Evolutionary conservation across 1,284 basidiomycete species (phyloP), one percentile per base, ranked within the genome.

Genomic region (Moesziomyces globuligerus): DNA sequence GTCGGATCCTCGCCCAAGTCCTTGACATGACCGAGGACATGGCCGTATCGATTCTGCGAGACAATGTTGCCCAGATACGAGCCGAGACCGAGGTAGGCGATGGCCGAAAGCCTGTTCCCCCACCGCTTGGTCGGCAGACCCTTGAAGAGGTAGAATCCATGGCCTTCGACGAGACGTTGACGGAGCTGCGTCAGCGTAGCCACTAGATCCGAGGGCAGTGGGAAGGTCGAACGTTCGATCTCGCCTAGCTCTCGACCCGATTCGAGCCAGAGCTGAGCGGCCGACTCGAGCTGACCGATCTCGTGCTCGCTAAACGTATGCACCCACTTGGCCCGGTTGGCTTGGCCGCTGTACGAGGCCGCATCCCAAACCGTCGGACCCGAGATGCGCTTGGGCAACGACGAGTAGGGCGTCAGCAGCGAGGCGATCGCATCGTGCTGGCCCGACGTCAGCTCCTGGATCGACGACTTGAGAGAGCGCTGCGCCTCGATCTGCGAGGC

Each of bases 1-100:
- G 83, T 85, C 0, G 84, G 83, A 51, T 85, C 84, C 57, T 84
- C 83, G 20, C 84, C 84, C 8, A 85, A 62, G 54, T 83, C 83
- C 71, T 85, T 85, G 64, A 85, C 84, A 58, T 85, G 84, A 0
- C 84, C 84, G 23, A 84, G 68, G 20, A 84, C 72, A 72, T 85
- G 84, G 1, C 83, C 84, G 67, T 83, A 84, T 18, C 76, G 67
- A 64, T 85, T 84, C 57, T 85, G 84, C 10, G 73, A 77, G 24
- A 84, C 64, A 3, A 81, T 72, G 26, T 81, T 79, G 23, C 83
- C 83, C 18, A 84, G 75, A 29, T 81, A 76, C 5, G 81, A 75
- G 2, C 83, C 83, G 9, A 84, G 73, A n/a, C 81, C 84, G 3
- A 84, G 79, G 62, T 84, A 85, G 47, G 83, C 82, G 15, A 83